These are phyloP conservation scores for Austroboletus festivus DNA, from an alignment of 768 basidiomycete genomes.

Conservation along the genomic window DNA sequence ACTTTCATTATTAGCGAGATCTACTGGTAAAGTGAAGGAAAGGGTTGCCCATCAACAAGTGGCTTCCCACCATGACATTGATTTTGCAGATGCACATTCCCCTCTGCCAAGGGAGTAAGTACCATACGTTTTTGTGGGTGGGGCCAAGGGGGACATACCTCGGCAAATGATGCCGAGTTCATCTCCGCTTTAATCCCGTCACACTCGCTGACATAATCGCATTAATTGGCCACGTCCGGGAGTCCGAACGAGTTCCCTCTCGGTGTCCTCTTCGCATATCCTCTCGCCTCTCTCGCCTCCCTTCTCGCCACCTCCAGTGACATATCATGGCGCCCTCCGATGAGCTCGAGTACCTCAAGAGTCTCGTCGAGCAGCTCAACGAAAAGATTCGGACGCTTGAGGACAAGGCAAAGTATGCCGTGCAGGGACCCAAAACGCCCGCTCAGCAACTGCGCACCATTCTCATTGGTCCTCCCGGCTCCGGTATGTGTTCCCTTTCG, in stretches of 20 bases:
- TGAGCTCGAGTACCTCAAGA: conserved; percentile 94
- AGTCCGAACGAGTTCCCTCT: background rate
- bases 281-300: background rate
- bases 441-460: conserved; percentile 84
- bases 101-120: background rate
- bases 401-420: conserved; percentile 53
- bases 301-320: background rate
- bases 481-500: conserved; percentile 57
- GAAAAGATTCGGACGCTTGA: conserved; percentile 85
- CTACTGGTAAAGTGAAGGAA: too few relatives aligned
- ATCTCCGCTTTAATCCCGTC: conserved; percentile 25
- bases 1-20: too few relatives aligned
- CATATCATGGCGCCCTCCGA: conserved; percentile 58
- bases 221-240: background rate
- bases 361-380: conserved; percentile 84
- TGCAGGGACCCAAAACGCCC: conserved; percentile 50
- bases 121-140: too few relatives aligned
- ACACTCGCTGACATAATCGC: conserved; percentile 7
- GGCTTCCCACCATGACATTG: background rate
- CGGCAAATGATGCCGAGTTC: background rate
- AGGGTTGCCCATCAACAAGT: too few relatives aligned
- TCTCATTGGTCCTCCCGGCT: conserved; percentile 94
- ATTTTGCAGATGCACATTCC: background rate
- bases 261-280: background rate
- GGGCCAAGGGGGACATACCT: too few relatives aligned